phyloP scores from a whole-genome alignment of 2,329 filamentous ascomycete species.

The Epichloe gansuensis region DNA sequence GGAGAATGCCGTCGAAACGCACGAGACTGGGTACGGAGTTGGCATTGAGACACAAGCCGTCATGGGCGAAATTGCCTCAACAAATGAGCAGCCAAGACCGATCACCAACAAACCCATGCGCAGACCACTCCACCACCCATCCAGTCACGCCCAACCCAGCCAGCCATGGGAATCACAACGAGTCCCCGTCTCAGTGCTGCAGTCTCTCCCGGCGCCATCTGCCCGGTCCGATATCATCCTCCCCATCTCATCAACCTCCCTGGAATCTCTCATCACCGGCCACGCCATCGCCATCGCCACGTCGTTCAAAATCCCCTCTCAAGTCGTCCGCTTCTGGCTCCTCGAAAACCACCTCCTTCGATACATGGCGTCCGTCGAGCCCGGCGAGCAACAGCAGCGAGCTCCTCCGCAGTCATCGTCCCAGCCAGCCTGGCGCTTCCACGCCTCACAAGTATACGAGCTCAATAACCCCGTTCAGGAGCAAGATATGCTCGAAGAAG shows the following conservation, averaged over 20 bases:
- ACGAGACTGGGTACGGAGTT: slow-evolving; percentile 12
- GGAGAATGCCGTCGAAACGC: not conserved
- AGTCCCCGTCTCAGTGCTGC: slow-evolving; percentile 36
- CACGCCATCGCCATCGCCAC: slow-evolving; percentile 42
- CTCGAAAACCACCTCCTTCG: slow-evolving; percentile 40
- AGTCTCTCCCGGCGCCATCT: slow-evolving; percentile 33
- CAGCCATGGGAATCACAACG: slow-evolving; percentile 32
- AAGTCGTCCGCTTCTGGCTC: slow-evolving; percentile 50
- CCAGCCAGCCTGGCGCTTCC: slow-evolving; percentile 15
- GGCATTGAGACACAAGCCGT: slow-evolving; percentile 23
- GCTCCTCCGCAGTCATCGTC: slow-evolving; percentile 19
- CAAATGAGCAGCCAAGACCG: slow-evolving; percentile 8
- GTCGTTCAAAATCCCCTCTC: slow-evolving; percentile 39
- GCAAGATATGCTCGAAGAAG: slow-evolving; percentile 38
- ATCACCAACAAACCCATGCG: slow-evolving; percentile 11
- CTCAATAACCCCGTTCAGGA: slow-evolving; percentile 46
- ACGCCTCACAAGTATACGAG: slow-evolving; percentile 39
- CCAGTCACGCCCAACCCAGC: slow-evolving; percentile 12
- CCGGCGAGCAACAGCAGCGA: slow-evolving; percentile 19
- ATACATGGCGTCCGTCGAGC: slow-evolving; percentile 45
- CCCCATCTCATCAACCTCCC: slow-evolving; percentile 32
- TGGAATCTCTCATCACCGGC: slow-evolving; percentile 36
- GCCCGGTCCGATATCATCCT: slow-evolving; percentile 42
- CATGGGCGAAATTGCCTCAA: slow-evolving; percentile 20
- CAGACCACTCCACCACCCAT: slow-evolving; percentile 16